Evolutionary conservation across 2,329 filamentous ascomycete species (phyloP).

Genomic region (Nemania serpens): DNA sequence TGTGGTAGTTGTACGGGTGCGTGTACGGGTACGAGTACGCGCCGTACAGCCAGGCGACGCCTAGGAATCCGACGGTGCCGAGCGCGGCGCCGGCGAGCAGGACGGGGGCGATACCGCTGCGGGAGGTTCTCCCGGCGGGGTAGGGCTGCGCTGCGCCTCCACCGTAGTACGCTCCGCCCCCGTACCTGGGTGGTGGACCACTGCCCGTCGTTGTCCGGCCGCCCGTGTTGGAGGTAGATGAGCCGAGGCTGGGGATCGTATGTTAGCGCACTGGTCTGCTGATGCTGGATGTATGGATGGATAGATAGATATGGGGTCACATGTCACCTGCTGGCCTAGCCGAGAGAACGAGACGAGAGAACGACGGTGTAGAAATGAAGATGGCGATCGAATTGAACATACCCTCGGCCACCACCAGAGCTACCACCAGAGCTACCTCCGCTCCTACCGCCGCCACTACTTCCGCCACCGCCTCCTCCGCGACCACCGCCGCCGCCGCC

Average conservation of each 20-base stretch:
- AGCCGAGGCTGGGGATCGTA: conserved; percentile 34
- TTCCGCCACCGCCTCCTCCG: conserved; percentile 44
- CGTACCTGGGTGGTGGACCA: conserved; percentile 61
- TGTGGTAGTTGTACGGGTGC: conserved; percentile 54
- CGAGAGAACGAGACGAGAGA: too few species aligned
- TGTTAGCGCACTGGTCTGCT: conserved; percentile 10
- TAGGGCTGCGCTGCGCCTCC: conserved; percentile 69
- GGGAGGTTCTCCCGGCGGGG: conserved; percentile 49
- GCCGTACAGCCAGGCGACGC: conserved; percentile 60
- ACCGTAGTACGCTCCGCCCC: conserved; percentile 67
- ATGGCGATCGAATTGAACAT: conserved; percentile 12
- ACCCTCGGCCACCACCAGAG: conserved; percentile 24
- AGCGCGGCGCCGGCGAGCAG: conserved; percentile 54
- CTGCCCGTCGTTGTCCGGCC: conserved; percentile 62
- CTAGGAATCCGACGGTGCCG: conserved; percentile 62
- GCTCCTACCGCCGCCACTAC: conserved; percentile 24
- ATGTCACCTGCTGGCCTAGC: too few species aligned
- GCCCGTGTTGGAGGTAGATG: conserved; percentile 48
- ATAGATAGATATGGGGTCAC: too few species aligned
- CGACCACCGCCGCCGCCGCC: conserved; percentile 58
- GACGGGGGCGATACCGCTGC: conserved; percentile 57
- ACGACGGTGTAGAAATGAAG: neutral
- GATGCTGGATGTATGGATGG: too few species aligned
- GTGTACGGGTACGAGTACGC: conserved; percentile 61
- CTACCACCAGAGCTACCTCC: conserved; percentile 23